Percentiles rank a stretch among this genome's conserved stretches.
Conservation (phyloP, 306 rosid genomes). For the Echinosophora koreensis region DNA sequence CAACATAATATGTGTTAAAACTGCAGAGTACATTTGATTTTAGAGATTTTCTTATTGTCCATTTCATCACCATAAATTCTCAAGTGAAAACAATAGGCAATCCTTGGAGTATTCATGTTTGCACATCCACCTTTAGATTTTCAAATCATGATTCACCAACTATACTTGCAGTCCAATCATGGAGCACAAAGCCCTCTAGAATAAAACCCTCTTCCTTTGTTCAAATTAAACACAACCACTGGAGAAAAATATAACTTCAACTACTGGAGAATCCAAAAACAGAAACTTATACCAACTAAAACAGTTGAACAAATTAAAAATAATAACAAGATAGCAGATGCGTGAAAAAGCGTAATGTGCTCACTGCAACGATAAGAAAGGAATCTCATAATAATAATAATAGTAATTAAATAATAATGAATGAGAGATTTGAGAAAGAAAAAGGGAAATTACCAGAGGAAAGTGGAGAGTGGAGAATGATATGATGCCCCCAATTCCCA, state of each 20-base stretch:
- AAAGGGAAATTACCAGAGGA: conserved; percentile 20
- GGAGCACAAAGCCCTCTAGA: not conserved
- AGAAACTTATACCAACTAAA: no score
- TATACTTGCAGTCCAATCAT: not conserved
- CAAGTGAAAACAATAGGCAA: not conserved
- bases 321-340: no score
- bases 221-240: not conserved
- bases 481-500: not conserved
- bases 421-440: not conserved
- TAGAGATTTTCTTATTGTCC: not conserved
- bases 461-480: not conserved
- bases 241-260: not conserved
- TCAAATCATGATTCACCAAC: not conserved
- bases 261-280: no score
- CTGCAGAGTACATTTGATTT: not conserved
- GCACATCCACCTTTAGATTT: not conserved
- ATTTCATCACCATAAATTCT: not conserved
- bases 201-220: no score
- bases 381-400: not conserved
- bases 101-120: not conserved
- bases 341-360: not conserved
- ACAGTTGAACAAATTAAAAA: not conserved
- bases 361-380: not conserved
- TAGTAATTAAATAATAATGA: not conserved
- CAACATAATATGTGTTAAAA: not conserved